A percentile compares a stretch with the other conserved stretches of the same genome.
phyloP scores from a whole-genome alignment of 768 basidiomycete genomes.

The Russula emetica region DNA sequence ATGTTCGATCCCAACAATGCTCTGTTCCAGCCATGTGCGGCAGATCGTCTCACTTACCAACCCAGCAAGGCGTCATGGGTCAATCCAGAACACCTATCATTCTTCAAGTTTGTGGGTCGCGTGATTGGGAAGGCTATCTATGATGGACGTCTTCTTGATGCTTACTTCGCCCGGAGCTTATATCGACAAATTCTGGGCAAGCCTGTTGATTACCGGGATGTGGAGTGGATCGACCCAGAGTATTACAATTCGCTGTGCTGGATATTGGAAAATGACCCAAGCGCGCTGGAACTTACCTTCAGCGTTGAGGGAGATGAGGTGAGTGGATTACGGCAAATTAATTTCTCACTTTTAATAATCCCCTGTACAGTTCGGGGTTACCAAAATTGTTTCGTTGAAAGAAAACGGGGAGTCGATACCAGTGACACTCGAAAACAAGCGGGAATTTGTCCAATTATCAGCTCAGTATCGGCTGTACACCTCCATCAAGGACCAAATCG shows the following conservation, averaged over 20 bases:
- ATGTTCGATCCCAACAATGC: slow-evolving; percentile 99
- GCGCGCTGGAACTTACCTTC: slow-evolving; percentile 82
- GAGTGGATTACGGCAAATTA: slow-evolving; percentile 29
- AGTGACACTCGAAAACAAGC: slow-evolving; percentile 95
- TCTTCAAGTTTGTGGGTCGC: slow-evolving; percentile 98
- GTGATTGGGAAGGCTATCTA: slow-evolving; percentile 98
- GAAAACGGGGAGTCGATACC: slow-evolving; percentile 75
- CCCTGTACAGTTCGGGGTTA: slow-evolving; percentile 72
- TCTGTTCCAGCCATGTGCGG: slow-evolving; percentile 96
- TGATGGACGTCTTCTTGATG: slow-evolving; percentile 92
- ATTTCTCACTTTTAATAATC: slow-evolving; percentile 10
- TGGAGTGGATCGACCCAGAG: slow-evolving; percentile 97
- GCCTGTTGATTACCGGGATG: slow-evolving; percentile 91
- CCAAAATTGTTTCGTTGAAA: slow-evolving; percentile 83
- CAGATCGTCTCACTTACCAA: slow-evolving; percentile 92
- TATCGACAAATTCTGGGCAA: slow-evolving; percentile 94
- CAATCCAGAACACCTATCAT: slow-evolving; percentile 91
- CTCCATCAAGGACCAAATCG: slow-evolving; percentile 94
- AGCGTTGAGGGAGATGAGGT: slow-evolving; percentile 96
- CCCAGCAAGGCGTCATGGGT: slow-evolving; percentile 92
- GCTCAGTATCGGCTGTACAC: slow-evolving; percentile 91
- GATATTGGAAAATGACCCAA: slow-evolving; percentile 97
- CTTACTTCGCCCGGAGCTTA: slow-evolving; percentile 94
- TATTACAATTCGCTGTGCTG: slow-evolving; percentile 98
- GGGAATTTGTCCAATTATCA: slow-evolving; percentile 93